Evolutionary conservation across 2,329 filamentous ascomycete genomes (phyloP), one percentile per base, ranked within the genome.

Genomic region (Apiospora saccharicola): DNA sequence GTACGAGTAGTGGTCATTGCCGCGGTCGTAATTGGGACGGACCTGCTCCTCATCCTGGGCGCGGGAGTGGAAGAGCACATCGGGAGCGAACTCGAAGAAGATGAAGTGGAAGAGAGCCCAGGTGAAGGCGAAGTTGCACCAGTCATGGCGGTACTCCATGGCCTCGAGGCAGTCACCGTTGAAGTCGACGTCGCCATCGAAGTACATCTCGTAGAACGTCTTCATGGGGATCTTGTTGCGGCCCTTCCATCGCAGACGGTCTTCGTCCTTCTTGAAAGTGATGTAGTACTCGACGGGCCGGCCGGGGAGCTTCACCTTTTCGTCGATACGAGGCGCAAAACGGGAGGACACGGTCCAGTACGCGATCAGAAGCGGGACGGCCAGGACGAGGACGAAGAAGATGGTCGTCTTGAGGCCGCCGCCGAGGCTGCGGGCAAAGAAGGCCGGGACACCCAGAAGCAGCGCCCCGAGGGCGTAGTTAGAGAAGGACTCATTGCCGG

Each of bases 171-270:
- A 90, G 84, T 98, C 96, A 72, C 95, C 95, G 83, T 98, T 98
- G 89, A 98, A 96, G 78, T 98, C 94, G 75, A 98, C 95, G 72
- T 97, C 91, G 72, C 94, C 94, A 80, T 96, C 93, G 84, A 98
- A 97, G 88, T 98, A 98, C 93, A 96, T 97, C 85, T 98, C 95
- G 82, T 97, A 92, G 88, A 98, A 98, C 30, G 94, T 97, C 86
- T 97, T 92, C 87, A 96, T 93, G 71, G 94, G 91, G 73, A 96
- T 93, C 86, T 93, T 94, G 85, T 89, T 92, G 83, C 87, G 88
- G 82, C 93, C 93, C 75, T 88, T 87, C 85, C 93, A 95, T 84
- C 90, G 93, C 77, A 80, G 80, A 77, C 85, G 80, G 80, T 89
- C 86, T 71, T 81, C 81, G 30, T 85, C 82, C 76, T 87, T 87